Evolutionary conservation across 1,284 basidiomycete species (phyloP), one percentile per base, ranked within the genome.

Genomic region (Pterulicium gracile): DNA sequence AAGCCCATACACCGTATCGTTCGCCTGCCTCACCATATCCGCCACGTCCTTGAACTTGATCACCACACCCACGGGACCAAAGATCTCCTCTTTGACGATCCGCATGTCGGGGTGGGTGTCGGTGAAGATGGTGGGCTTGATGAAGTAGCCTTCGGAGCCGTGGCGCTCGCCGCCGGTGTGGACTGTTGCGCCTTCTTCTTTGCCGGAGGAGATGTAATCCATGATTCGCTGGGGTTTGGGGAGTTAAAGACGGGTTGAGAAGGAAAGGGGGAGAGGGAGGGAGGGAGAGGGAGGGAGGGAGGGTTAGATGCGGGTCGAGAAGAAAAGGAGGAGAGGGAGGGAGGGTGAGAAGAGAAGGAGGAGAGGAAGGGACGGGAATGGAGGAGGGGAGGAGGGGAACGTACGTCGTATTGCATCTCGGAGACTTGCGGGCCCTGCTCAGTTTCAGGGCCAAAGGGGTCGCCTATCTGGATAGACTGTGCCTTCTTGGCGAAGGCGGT

Each of bases 351-450:
- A 5, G 36, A 39, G n/a, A 7, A 39, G 4, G 36, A 39, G n/a
- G 4, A 39, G 36, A 32, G 27, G 7, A 7, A 32, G 27, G 27
- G 27, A 39, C 15, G 36, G 36, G 5, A 17, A 17, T 7, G 36
- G 19, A 7, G 15, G 19, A 39, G 36, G 19, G 15, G 4, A 17
- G 15, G 19, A 10, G 15, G 36, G 36, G 17, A 58, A 49, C 63
- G 57, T 68, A 81, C 80, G 49, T 85, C 68, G 53, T 71, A 83
- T 53, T 85, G 82, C 18, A 65, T 58, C 56, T 87, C 62, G 2
- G 81, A 89, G 48, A 94, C 84, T 65, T 91, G 89, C n/a, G 93
- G 91, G 39, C 92, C 92, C 60, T 93, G 89, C 66, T 81, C 77
- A 34, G 79, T 78, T 35, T 72, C 74, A 1, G 62, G 56, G 13